phyloP scores from a whole-genome alignment of 2,329 filamentous ascomycete species.

The Chalara sp. region DNA sequence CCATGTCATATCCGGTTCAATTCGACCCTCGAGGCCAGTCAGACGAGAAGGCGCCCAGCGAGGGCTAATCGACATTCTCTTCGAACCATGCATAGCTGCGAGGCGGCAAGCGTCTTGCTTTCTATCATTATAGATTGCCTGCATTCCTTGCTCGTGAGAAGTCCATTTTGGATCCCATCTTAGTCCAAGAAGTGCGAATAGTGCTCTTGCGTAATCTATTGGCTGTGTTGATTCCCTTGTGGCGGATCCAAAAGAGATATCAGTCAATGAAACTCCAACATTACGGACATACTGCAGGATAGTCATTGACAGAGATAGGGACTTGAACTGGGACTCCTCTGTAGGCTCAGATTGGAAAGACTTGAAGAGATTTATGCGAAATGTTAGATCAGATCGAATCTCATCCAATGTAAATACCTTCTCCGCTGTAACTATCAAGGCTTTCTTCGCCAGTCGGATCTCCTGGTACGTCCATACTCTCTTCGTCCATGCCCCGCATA shows the following conservation, averaged over 20 bases:
- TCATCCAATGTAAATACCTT: neutral
- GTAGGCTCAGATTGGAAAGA: neutral
- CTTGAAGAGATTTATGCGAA: neutral
- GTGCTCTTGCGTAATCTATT: constrained; percentile 15
- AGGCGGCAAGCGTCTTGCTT: neutral
- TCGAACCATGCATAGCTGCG: neutral
- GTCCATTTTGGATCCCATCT: constrained; percentile 11
- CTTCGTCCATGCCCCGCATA: constrained; percentile 12
- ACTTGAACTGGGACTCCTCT: constrained; percentile 5
- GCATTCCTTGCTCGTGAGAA: constrained; percentile 10
- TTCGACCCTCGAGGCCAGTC: neutral
- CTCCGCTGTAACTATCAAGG: constrained; percentile 2
- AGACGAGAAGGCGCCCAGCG: constrained; percentile 1
- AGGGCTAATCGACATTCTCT: neutral
- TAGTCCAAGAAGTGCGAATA: constrained; percentile 10
- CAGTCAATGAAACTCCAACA: too few species aligned
- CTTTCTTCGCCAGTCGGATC: constrained; percentile 12
- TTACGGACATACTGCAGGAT: neutral
- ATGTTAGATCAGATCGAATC: neutral
- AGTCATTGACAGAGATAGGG: constrained; percentile 3
- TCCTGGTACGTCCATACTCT: constrained; percentile 17
- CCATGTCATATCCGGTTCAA: neutral
- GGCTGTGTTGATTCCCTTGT: constrained; percentile 4
- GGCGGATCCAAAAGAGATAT: too few species aligned
- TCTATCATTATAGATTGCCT: neutral